Percentiles rank a stretch among this genome's conserved stretches.
phyloP scores from a whole-genome alignment of 1,284 basidiomycete genomes.

The Garcileccinum viscosum region DNA sequence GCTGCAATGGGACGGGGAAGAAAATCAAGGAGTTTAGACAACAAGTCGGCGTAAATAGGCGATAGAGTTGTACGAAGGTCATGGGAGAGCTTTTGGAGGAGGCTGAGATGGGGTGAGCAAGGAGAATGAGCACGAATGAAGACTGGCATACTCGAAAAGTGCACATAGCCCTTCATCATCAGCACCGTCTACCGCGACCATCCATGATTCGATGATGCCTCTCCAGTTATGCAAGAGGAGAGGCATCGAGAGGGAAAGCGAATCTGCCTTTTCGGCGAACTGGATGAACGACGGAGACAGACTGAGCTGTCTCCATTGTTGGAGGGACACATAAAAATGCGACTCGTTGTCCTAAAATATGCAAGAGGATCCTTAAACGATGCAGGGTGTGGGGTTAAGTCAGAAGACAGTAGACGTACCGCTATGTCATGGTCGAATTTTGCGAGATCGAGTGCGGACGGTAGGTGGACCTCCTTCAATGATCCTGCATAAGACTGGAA shows the following conservation, averaged over 20 bases:
- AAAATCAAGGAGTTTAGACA: constrained; percentile 60
- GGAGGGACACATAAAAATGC: constrained; percentile 72
- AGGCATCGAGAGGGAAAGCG: constrained; percentile 78
- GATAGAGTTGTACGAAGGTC: constrained; percentile 76
- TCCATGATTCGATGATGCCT: constrained; percentile 69
- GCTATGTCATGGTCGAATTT: constrained; percentile 66
- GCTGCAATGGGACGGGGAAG: constrained; percentile 64
- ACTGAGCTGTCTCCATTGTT: constrained; percentile 81
- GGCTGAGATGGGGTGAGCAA: constrained; percentile 47
- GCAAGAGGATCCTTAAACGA: neutral
- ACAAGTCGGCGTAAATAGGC: constrained; percentile 61
- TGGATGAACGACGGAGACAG: constrained; percentile 77
- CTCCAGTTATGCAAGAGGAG: constrained; percentile 82
- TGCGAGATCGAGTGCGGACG: constrained; percentile 63
- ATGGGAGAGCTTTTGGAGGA: constrained; percentile 76
- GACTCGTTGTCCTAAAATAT: constrained; percentile 69
- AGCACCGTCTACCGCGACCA: constrained; percentile 55
- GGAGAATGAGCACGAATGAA: constrained; percentile 1
- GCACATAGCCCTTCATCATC: constrained; percentile 74
- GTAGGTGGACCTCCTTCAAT: constrained; percentile 74
- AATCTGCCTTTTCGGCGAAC: constrained; percentile 66
- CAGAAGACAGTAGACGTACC: constrained; percentile 43
- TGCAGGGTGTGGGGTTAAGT: neutral
- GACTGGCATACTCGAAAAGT: constrained; percentile 70
- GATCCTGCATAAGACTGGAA: constrained; percentile 75